Evolutionary conservation across 2,329 filamentous ascomycete species (phyloP).

Genomic region (Beauveria australis): DNA sequence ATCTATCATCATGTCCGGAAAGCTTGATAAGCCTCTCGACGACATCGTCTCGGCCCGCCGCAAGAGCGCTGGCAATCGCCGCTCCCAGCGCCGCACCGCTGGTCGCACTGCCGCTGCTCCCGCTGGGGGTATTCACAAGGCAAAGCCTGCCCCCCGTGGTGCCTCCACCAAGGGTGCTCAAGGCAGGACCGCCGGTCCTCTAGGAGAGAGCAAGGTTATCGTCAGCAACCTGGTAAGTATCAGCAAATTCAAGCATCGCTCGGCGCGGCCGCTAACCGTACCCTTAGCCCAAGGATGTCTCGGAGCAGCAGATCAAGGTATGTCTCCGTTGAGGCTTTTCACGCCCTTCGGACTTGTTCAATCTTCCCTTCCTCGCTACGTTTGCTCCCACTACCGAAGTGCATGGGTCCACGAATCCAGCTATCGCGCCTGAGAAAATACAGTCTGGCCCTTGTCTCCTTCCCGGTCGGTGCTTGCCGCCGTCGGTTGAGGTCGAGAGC

Average conservation of each 20-base stretch:
- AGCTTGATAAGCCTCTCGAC: slow-evolving; percentile 94
- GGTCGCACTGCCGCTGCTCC: slow-evolving; percentile 56
- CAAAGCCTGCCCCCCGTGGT: slow-evolving; percentile 52
- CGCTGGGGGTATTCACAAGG: slow-evolving; percentile 81
- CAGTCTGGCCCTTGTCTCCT: slow-evolving; percentile 12
- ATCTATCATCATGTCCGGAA: slow-evolving; percentile 68
- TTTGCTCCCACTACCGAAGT: slow-evolving; percentile 25
- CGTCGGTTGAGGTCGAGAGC: slow-evolving; percentile 20
- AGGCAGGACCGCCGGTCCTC: slow-evolving; percentile 51
- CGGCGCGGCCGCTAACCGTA: slow-evolving; percentile 36
- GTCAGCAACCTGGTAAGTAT: slow-evolving; percentile 90
- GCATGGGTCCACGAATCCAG: slow-evolving; percentile 1
- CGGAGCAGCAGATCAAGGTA: slow-evolving; percentile 99
- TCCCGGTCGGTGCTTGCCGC: slow-evolving; percentile 11
- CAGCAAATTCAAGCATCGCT: background rate
- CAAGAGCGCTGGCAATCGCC: slow-evolving; percentile 47
- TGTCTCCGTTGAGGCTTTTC: slow-evolving; percentile 80
- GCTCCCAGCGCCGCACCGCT: slow-evolving; percentile 40
- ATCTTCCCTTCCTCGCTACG: slow-evolving; percentile 38
- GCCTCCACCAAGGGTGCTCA: slow-evolving; percentile 53
- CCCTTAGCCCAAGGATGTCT: slow-evolving; percentile 82
- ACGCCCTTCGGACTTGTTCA: slow-evolving; percentile 62
- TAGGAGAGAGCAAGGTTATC: slow-evolving; percentile 88
- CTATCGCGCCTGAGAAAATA: slow-evolving; percentile 2
- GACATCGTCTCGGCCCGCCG: slow-evolving; percentile 83